Evolutionary conservation across 2,329 filamentous ascomycete genomes (phyloP), one percentile per base, ranked within the genome.

Genomic region (Paracamarosporium sp.): DNA sequence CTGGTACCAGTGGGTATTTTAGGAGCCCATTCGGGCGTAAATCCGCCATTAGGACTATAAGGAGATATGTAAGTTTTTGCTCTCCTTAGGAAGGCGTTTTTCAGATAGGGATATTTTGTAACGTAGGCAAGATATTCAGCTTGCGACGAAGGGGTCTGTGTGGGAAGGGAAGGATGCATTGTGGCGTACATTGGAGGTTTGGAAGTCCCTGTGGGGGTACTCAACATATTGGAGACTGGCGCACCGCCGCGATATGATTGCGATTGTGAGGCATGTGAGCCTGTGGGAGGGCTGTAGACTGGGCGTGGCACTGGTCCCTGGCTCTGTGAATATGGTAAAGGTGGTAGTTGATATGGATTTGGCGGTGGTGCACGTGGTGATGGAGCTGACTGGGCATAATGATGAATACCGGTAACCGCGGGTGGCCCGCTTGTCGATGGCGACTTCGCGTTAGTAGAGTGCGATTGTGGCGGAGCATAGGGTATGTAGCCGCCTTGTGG

Each of bases 31-130:
- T 76, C 73, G 13, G 75, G 62, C 25, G 76, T 68, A 56, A 79
- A 80, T 38, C 77, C 77, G 56, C 76, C 76, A 59, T 75, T 74
- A 50, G 73, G 72, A 62, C 77, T 73, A 66, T 81, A 82, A 56
- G 80, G 80, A 60, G 79, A 81, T 53, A 79, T 75, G 70, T 82
- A 81, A 68, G 75, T 76, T 67, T 79, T 78, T 61, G 76, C 75
- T 68, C 77, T 72, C 57, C 79, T 72, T 48, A 78, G 75, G 66
- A 78, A 81, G 53, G 77, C 76, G 59, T 80, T 80, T 55, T 73
- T 74, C 31, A 82, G 71, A 62, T 81, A 81, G 11, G 80, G 80
- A 59, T 80, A 82, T 55, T 78, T 75, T 63, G 75, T 73, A 40
- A 81, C 64, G 60, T 80, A 77, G 64, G 72, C 67, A 62, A 81